Evolutionary conservation across 1,139 yeast genomes (phyloP).

Genomic region (Pichia sp.): DNA sequence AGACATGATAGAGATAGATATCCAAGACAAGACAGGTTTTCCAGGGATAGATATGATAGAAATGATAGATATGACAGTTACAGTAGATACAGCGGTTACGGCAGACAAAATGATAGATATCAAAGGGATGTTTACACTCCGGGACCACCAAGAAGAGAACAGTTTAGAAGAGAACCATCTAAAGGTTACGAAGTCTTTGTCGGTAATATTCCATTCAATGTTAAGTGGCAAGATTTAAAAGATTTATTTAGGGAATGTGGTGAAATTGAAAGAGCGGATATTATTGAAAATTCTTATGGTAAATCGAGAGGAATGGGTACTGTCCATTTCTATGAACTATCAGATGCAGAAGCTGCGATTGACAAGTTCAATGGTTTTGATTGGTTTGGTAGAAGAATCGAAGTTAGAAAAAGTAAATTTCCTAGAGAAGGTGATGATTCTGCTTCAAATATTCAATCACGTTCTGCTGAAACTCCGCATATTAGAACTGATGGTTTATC

Average conservation of each 20-base stretch:
- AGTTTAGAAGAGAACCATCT: slow-evolving; percentile 17
- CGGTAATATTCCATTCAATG: slow-evolving; percentile 75
- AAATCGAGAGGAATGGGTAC: slow-evolving; percentile 85
- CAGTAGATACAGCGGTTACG: slow-evolving; percentile 4
- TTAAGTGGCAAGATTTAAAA: slow-evolving; percentile 79
- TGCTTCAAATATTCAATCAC: slow-evolving; percentile 21
- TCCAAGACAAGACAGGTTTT: slow-evolving; percentile 6
- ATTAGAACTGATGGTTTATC: slow-evolving; percentile 20
- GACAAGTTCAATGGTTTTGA: slow-evolving; percentile 60
- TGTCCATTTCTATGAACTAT: slow-evolving; percentile 53
- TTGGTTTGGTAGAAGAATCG: slow-evolving; percentile 63
- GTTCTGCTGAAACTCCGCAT: slow-evolving; percentile 11
- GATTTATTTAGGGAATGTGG: slow-evolving; percentile 80
- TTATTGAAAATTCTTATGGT: slow-evolving; percentile 62
- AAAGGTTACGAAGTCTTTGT: slow-evolving; percentile 70
- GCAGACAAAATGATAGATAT: slow-evolving; percentile 12
- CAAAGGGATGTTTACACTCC: slow-evolving; percentile 33
- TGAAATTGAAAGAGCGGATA: slow-evolving; percentile 73
- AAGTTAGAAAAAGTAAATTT: slow-evolving; percentile 60
- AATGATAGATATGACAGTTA: slow-evolving; percentile 3
- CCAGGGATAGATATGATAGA: slow-evolving; percentile 3
- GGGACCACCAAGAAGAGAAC: slow-evolving; percentile 36
- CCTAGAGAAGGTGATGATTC: slow-evolving; percentile 13
- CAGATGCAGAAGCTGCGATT: slow-evolving; percentile 58
- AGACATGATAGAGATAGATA: slow-evolving; percentile 11